Evolutionary conservation across 129 eudicot genomes (phyloP), one percentile per base, ranked within the genome.

Genomic region (Chrysanthemum seticuspe): DNA sequence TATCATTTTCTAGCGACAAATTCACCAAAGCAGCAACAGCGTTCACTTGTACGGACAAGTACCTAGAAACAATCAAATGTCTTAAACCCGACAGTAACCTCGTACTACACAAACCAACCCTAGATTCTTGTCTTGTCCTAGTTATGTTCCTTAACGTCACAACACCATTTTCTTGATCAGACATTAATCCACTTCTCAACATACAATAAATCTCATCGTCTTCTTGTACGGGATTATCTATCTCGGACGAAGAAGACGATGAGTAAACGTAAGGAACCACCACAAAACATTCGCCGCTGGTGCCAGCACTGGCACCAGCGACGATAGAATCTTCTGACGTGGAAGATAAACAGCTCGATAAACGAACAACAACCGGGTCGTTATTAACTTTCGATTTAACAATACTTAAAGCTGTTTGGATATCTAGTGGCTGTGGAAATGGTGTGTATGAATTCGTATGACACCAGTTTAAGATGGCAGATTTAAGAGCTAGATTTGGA

Each of bases 401-500:
- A 47, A 86, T 48, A 1, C 77, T 78, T 13, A 74, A 56, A 15
- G 90, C 96, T 13, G 84, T 60, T 56, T 14, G 40, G 13, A 81
- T 70, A 54, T 84, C 86, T 6, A 88, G 67, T 18, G 93, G 86
- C 31, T 71, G 73, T 0, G 90, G 92, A 2, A 74, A 66, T 15
- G 72, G 72, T 6, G 54, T 11, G 21, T 44, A 71, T 6, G 80
- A 68, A 10, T 74, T 64, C 0, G 80, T 56, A 3, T 36, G 50
- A 71, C 87, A 87, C 84, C 91, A 87, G 52, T 73, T 88, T 68
- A 79, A 67, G 4, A 91, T 91, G 48, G 97, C 75, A 72, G 97
- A 78, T 65, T 85, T 91, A 67, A 91, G 96, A 13, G 97, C 92
- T 12, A 91, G 83, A 52, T 91, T 91, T 1, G 97, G 93, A 16